Conservation (phyloP, 2,329 filamentous ascomycete species). For the Ophiocordyceps robertsii region DNA sequence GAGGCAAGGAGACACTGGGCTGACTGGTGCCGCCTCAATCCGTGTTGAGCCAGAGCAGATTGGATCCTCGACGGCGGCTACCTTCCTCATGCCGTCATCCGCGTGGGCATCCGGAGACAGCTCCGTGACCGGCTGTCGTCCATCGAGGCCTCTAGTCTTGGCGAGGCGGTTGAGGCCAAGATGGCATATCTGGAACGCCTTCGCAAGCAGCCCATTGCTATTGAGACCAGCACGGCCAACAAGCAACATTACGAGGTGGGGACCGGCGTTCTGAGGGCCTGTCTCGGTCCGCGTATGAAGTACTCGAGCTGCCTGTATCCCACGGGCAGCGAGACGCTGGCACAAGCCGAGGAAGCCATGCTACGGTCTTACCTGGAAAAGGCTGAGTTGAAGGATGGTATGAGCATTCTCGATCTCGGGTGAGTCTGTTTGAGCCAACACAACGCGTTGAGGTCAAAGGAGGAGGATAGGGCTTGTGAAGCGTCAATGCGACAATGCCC, state of each 20-base stretch:
- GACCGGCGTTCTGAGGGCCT: conserved; percentile 46
- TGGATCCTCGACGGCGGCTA: conserved; percentile 52
- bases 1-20: background rate
- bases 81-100: conserved; percentile 48
- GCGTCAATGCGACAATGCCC: background rate
- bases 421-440: conserved; percentile 14
- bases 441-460: too few species aligned
- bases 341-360: conserved; percentile 54
- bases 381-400: conserved; percentile 44
- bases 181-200: conserved; percentile 49
- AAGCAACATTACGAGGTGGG: conserved; percentile 62
- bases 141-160: conserved; percentile 39
- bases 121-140: conserved; percentile 43
- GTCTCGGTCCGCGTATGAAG: conserved; percentile 58
- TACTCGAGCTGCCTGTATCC: conserved; percentile 57
- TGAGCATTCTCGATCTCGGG: conserved; percentile 50
- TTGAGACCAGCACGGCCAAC: conserved; percentile 52
- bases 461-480: background rate
- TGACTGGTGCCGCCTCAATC: background rate
- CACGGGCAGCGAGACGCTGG: conserved; percentile 47
- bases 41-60: conserved; percentile 19
- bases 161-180: conserved; percentile 41
- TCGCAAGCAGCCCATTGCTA: conserved; percentile 50
- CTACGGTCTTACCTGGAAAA: conserved; percentile 47
- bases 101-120: conserved; percentile 52